Evolutionary conservation across 345 rosid genomes (phyloP).

Genomic region (Pseudoturritis turrita): DNA sequence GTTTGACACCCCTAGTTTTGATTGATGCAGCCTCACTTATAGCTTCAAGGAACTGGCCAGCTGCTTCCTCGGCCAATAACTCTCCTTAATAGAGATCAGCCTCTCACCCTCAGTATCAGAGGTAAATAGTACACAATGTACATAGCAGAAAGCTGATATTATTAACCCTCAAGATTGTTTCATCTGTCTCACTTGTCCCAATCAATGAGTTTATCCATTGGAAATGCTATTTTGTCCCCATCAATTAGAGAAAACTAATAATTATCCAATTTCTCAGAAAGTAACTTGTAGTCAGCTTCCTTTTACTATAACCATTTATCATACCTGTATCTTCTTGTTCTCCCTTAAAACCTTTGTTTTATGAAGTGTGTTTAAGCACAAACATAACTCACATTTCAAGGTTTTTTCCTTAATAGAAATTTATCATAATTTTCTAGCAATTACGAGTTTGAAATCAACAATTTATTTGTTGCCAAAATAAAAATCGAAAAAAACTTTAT

Average conservation of each 20-base stretch:
- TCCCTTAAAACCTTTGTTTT: too few species aligned
- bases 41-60: slow-evolving; percentile 5
- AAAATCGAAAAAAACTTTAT: too few species aligned
- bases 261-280: not conserved
- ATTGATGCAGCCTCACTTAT: slow-evolving; percentile 26
- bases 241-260: too few species aligned
- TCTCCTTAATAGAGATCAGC: not conserved
- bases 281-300: not conserved
- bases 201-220: too few species aligned
- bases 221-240: too few species aligned
- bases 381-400: too few species aligned
- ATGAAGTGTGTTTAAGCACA: too few species aligned
- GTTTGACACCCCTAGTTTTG: too few species aligned
- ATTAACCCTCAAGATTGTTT: not conserved
- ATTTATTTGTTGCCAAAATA: too few species aligned
- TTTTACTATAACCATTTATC: not conserved
- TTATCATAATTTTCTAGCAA: too few species aligned
- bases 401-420: too few species aligned
- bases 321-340: not conserved
- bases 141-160: not conserved
- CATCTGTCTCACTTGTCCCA: not conserved
- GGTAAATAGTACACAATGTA: not conserved
- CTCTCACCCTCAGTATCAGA: not conserved
- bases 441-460: too few species aligned
- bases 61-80: not conserved